phyloP scores from a whole-genome alignment of 1,284 basidiomycete genomes.

The Baeospora myosura region DNA sequence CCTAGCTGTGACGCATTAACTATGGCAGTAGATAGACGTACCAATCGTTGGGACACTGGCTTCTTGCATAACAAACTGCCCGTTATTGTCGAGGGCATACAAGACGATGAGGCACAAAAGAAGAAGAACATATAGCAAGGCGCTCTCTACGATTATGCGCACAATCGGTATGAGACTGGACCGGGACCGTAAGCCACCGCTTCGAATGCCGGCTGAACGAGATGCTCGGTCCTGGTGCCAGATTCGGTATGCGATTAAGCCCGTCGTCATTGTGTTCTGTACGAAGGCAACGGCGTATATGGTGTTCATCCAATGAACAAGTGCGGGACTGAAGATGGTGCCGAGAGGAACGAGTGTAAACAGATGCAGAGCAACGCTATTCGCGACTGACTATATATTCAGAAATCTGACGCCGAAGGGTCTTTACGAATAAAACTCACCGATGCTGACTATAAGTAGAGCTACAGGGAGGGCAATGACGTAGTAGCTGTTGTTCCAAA shows the following conservation, averaged over 20 bases:
- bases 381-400: too few relatives aligned
- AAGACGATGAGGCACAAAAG: slow-evolving; percentile 22
- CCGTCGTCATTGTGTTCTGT: slow-evolving; percentile 25
- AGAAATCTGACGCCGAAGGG: not conserved
- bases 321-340: slow-evolving; percentile 9
- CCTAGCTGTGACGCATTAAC: too few relatives aligned
- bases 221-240: slow-evolving; percentile 19
- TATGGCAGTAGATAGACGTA: too few relatives aligned
- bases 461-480: slow-evolving; percentile 17
- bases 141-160: slow-evolving; percentile 25
- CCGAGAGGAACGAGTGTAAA: slow-evolving; percentile 4
- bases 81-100: slow-evolving; percentile 20
- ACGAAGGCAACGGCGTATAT: slow-evolving; percentile 18
- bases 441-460: slow-evolving; percentile 12
- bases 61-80: slow-evolving; percentile 23
- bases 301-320: slow-evolving; percentile 11
- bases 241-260: slow-evolving; percentile 24
- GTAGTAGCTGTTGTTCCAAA: slow-evolving; percentile 21
- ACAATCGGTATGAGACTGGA: slow-evolving; percentile 19
- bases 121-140: slow-evolving; percentile 21
- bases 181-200: slow-evolving; percentile 1
- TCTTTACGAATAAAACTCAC: not conserved
- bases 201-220: slow-evolving; percentile 8
- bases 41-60: slow-evolving; percentile 22
- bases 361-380: slow-evolving; percentile 7